These are phyloP conservation scores for Phialophora tarda DNA, from an alignment of 2,329 filamentous ascomycete species.

Conservation along the genomic window DNA sequence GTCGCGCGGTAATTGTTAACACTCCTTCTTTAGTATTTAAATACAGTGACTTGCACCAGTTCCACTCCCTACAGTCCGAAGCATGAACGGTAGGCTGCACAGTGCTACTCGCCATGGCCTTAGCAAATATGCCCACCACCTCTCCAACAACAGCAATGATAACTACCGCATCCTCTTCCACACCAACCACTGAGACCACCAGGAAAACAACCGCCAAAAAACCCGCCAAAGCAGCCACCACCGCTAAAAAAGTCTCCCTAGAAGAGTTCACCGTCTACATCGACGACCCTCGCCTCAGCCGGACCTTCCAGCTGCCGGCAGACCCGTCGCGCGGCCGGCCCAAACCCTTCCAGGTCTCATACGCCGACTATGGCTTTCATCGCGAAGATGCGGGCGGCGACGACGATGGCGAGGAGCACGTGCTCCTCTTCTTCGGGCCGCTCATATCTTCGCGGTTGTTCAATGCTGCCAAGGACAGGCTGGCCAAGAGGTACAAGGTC, in stretches of 20 bases:
- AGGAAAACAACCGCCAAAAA: neutral
- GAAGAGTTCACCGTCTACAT: conserved; percentile 5
- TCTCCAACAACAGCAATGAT: neutral
- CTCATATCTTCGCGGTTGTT: conserved; percentile 6
- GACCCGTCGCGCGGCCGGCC: conserved; percentile 1
- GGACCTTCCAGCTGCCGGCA: conserved; percentile 8
- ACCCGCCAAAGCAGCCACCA: neutral
- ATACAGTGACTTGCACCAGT: neutral
- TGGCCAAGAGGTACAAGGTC: conserved; percentile 10
- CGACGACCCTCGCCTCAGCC: conserved; percentile 4
- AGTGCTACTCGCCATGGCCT: neutral
- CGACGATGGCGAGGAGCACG: conserved; percentile 7
- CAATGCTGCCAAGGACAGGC: conserved; percentile 5
- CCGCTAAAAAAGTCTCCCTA: neutral
- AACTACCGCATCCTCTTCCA: neutral
- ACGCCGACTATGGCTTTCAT: conserved; percentile 13
- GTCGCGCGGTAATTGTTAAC: too few relatives aligned
- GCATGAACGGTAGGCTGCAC: neutral
- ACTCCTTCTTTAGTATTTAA: neutral
- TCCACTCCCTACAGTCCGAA: neutral
- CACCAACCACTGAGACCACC: neutral
- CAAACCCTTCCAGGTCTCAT: conserved; percentile 4
- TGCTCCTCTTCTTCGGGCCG: conserved; percentile 6
- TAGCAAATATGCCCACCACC: neutral
- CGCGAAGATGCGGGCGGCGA: neutral